A percentile compares a stretch with the other conserved stretches of the same genome.
phyloP scores from a whole-genome alignment of 768 basidiomycete species.

The Podaxis sp. region DNA sequence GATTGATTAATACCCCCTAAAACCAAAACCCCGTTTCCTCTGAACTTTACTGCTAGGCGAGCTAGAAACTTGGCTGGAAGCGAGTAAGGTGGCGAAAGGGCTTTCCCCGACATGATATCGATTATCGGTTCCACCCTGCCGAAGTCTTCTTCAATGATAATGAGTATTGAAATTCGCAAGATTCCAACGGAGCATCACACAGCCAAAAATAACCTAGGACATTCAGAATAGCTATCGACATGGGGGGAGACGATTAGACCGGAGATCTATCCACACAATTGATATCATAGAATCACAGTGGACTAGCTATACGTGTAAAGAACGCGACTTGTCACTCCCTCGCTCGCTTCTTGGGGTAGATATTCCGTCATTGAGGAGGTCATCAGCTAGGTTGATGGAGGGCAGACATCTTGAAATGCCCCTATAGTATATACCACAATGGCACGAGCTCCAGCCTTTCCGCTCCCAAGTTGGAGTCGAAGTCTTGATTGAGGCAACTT shows the following conservation, averaged over 20 bases:
- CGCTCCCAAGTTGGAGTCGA: conserved; percentile 1
- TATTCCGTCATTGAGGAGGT: not conserved
- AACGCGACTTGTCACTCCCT: too few relatives aligned
- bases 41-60: conserved; percentile 5
- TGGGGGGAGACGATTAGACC: too few relatives aligned
- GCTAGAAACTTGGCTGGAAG: not conserved
- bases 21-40: conserved; percentile 2
- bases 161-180: not conserved
- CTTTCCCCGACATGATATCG: not conserved
- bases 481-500: not conserved
- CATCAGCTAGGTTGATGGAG: not conserved
- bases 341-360: too few relatives aligned
- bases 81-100: not conserved
- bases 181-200: conserved; percentile 1
- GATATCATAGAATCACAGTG: too few relatives aligned
- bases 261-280: too few relatives aligned
- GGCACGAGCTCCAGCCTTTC: not conserved
- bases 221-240: not conserved
- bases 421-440: not conserved
- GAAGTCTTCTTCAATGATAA: not conserved
- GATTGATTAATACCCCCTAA: not conserved
- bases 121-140: not conserved
- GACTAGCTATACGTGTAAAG: too few relatives aligned
- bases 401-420: not conserved
- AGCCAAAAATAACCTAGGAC: not conserved